A percentile compares a stretch with the other conserved stretches of the same genome.
Evolutionary conservation across 2,329 filamentous ascomycete species (phyloP).

Genomic region (Phaeosphaeria sp.): DNA sequence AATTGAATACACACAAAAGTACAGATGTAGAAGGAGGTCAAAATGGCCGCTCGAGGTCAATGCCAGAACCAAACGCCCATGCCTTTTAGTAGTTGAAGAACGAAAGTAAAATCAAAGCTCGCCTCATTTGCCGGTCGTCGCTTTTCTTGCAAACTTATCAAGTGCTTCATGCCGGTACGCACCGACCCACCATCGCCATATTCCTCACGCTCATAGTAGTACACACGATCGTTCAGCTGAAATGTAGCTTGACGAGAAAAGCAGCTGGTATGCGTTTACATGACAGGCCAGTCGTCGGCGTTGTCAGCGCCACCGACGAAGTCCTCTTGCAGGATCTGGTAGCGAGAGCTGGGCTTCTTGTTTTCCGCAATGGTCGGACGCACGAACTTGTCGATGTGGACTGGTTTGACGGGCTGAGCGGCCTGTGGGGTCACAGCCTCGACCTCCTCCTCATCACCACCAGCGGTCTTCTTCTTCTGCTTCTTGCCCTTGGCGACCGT

Average conservation of each 20-base stretch:
- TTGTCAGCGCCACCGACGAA: constrained; percentile 36
- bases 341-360: constrained; percentile 37
- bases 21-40: constrained; percentile 14
- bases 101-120: constrained; percentile 10
- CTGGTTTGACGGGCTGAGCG: constrained; percentile 26
- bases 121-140: constrained; percentile 4
- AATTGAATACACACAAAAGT: constrained; percentile 10
- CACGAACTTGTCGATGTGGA: constrained; percentile 16
- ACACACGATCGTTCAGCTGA: neutral
- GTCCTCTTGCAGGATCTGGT: constrained; percentile 37
- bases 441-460: constrained; percentile 49
- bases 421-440: constrained; percentile 23
- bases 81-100: constrained; percentile 14
- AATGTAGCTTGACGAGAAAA: constrained; percentile 3
- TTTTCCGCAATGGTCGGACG: constrained; percentile 32
- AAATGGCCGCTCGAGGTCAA: constrained; percentile 10
- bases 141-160: neutral
- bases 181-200: too few relatives aligned
- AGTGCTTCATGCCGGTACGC: neutral
- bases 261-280: constrained; percentile 19
- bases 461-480: constrained; percentile 58
- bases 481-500: constrained; percentile 64
- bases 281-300: constrained; percentile 51
- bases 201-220: neutral
- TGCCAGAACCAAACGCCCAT: constrained; percentile 17